Evolutionary conservation across 129 eudicot genomes (phyloP).

Genomic region (Gnaphalium uliginosum): DNA sequence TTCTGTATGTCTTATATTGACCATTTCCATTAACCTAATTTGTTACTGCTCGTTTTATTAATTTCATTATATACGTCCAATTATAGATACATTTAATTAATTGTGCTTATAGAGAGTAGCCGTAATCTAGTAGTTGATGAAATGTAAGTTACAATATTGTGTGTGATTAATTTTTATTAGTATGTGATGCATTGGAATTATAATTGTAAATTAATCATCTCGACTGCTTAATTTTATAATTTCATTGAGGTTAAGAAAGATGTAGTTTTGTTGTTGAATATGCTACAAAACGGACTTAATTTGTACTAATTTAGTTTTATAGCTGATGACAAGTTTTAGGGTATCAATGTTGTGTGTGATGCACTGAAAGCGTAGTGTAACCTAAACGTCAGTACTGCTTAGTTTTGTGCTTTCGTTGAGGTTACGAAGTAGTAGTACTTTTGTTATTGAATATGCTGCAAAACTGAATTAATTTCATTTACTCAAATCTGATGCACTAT

Average conservation of each 20-base stretch:
- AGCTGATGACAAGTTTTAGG: too few relatives aligned
- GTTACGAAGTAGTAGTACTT: not conserved
- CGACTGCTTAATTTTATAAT: not conserved
- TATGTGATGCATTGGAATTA: not conserved
- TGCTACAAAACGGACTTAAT: too few relatives aligned
- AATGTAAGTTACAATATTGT: not conserved
- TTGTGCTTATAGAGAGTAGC: not conserved
- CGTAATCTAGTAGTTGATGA: not conserved
- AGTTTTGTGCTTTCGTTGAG: slow-evolving; percentile 1
- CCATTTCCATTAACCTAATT: slow-evolving; percentile 6
- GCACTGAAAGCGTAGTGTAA: not conserved
- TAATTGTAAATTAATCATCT: not conserved
- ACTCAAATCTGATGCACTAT: too few relatives aligned
- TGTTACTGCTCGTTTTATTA: not conserved
- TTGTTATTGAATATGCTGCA: slow-evolving; percentile 20
- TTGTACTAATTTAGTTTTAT: too few relatives aligned
- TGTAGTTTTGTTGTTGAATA: not conserved
- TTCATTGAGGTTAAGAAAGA: not conserved
- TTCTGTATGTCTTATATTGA: not conserved
- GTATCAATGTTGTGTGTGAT: too few relatives aligned
- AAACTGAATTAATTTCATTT: too few relatives aligned
- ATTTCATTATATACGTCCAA: not conserved
- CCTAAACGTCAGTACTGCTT: not conserved
- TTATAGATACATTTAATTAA: slow-evolving; percentile 3
- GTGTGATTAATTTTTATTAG: too few relatives aligned